Evolutionary conservation across 768 basidiomycete species (phyloP).

Genomic region (Mycena rosella): DNA sequence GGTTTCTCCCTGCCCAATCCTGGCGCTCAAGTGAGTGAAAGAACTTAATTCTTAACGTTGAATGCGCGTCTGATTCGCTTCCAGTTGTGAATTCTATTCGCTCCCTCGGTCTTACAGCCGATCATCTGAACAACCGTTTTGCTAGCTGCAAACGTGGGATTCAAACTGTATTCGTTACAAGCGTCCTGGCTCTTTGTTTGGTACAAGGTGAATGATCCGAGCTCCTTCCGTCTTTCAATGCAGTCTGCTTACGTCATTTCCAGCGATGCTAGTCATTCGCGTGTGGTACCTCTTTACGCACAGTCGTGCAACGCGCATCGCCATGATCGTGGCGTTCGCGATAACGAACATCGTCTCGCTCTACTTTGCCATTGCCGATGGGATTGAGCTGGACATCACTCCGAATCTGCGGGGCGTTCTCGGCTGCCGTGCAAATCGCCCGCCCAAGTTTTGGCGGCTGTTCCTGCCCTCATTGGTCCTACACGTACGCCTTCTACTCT

Average conservation of each 20-base stretch:
- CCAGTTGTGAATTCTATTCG: constrained; percentile 41
- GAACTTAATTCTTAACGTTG: neutral
- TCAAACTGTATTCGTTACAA: constrained; percentile 41
- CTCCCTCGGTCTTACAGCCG: neutral
- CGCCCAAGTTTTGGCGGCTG: constrained; percentile 49
- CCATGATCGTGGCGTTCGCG: constrained; percentile 46
- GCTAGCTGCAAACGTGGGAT: constrained; percentile 47
- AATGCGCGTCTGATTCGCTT: constrained; percentile 16
- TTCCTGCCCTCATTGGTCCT: constrained; percentile 54
- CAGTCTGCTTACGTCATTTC: constrained; percentile 8
- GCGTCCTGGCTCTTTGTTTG: constrained; percentile 46
- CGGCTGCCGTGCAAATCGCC: constrained; percentile 51
- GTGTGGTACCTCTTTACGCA: constrained; percentile 58
- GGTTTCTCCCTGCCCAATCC: constrained; percentile 44
- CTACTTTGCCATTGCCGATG: constrained; percentile 45
- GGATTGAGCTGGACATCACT: constrained; percentile 36
- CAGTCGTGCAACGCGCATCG: constrained; percentile 42
- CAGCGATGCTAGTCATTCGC: constrained; percentile 55
- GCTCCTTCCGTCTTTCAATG: neutral
- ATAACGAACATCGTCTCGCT: constrained; percentile 46
- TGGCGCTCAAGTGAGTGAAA: constrained; percentile 40
- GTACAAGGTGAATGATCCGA: constrained; percentile 49
- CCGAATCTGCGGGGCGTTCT: constrained; percentile 17
- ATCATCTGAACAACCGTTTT: constrained; percentile 12
- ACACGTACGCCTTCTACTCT: constrained; percentile 44